Conservation (phyloP, 768 basidiomycete species). For the Royoungia palumana region DNA sequence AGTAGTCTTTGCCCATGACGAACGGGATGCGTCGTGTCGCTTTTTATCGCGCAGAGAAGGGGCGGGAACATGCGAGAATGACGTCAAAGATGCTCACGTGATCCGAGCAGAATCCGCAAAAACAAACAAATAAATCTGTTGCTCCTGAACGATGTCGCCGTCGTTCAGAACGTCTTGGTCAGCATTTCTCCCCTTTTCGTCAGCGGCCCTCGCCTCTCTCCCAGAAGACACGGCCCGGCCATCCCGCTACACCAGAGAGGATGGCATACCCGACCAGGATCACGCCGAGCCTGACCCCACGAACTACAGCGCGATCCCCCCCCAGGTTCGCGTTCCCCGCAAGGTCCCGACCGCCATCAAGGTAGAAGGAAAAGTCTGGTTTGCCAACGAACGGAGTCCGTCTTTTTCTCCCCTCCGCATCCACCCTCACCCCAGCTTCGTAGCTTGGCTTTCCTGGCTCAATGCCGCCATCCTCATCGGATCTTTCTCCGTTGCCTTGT, state of each 20-base stretch:
- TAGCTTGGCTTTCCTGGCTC: constrained; percentile 93
- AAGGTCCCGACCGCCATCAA: constrained; percentile 79
- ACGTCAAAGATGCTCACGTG: constrained; percentile 26
- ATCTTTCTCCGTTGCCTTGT: constrained; percentile 81
- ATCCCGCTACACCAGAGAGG: constrained; percentile 60
- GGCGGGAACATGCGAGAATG: constrained; percentile 35
- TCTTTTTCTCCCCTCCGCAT: neutral
- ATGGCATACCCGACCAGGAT: constrained; percentile 65
- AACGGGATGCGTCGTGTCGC: neutral
- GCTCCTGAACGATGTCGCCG: constrained; percentile 11
- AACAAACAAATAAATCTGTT: neutral
- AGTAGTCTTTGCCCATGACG: constrained; percentile 83
- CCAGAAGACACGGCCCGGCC: constrained; percentile 38
- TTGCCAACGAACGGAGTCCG: constrained; percentile 91
- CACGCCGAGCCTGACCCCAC: constrained; percentile 41
- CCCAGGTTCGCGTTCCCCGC: constrained; percentile 71
- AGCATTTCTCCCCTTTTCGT: constrained; percentile 67
- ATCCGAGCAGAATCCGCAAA: too few species aligned
- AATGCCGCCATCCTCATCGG: constrained; percentile 82
- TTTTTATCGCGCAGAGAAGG: constrained; percentile 20
- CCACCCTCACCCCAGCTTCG: constrained; percentile 4
- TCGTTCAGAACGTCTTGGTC: constrained; percentile 60
- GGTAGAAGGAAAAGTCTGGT: constrained; percentile 96
- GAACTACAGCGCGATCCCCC: constrained; percentile 76
- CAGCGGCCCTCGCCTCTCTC: constrained; percentile 52